These are phyloP conservation scores for Yamadazyma taylorii DNA, from an alignment of 1,139 yeast species.

Conservation along the genomic window DNA sequence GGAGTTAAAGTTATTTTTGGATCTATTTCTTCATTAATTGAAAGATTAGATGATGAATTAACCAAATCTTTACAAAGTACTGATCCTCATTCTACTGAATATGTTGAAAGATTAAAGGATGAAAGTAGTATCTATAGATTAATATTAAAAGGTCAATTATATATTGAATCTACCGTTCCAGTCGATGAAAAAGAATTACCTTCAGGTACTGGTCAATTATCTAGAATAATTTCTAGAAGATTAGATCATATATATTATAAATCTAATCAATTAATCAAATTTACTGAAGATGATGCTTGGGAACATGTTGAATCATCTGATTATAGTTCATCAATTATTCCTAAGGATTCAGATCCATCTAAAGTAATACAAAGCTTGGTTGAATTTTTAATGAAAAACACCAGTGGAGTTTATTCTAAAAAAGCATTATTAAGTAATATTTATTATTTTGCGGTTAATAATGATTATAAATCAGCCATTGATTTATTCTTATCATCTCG, in stretches of 20 bases:
- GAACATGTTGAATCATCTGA: slow-evolving; percentile 31
- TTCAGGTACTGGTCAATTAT: slow-evolving; percentile 42
- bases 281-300: slow-evolving; percentile 77
- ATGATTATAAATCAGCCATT: slow-evolving; percentile 79
- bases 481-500: slow-evolving; percentile 86
- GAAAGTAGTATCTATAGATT: slow-evolving; percentile 76
- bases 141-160: slow-evolving; percentile 81
- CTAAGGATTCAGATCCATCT: slow-evolving; percentile 32
- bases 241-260: slow-evolving; percentile 93
- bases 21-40: slow-evolving; percentile 81
- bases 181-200: slow-evolving; percentile 31
- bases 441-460: slow-evolving; percentile 88
- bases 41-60: slow-evolving; percentile 93
- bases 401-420: slow-evolving; percentile 70
- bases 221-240: slow-evolving; percentile 81
- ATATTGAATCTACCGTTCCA: slow-evolving; percentile 67
- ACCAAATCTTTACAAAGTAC: slow-evolving; percentile 82
- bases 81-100: slow-evolving; percentile 95
- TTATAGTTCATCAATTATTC: slow-evolving; percentile 33
- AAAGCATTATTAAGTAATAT: slow-evolving; percentile 84
- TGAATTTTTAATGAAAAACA: slow-evolving; percentile 59
- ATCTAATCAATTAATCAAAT: slow-evolving; percentile 70
- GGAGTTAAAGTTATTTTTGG: slow-evolving; percentile 82
- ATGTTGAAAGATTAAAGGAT: slow-evolving; percentile 86
- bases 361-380: slow-evolving; percentile 66